Evolutionary conservation across 2,329 filamentous ascomycete species (phyloP), one percentile per base, ranked within the genome.

Genomic region (Colletotrichum spaethianum): DNA sequence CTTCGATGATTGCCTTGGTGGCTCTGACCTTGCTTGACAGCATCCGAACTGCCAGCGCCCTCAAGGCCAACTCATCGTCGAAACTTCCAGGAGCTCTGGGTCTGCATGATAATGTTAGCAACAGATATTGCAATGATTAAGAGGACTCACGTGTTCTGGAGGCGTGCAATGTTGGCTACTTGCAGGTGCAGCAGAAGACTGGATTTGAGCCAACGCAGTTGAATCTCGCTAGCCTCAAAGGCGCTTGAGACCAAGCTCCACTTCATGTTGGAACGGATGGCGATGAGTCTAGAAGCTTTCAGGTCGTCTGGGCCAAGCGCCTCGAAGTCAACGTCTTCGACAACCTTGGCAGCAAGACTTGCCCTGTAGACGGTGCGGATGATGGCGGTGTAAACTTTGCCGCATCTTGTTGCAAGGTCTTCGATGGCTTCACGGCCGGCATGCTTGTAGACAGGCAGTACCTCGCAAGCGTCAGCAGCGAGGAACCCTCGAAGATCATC

Each of bases 21-120:
- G 8, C 28, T 36, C 26, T 63, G 59, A 44, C 48, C 53, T 67
- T 52, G 3, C 36, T 20, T 16, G 28, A 26, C 18, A 72, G 38
- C 1, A 72, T 46, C 1, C 69, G 69, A n/a, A 67, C 63, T 1
- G 69, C 69, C 26, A 72, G 46, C n/a, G 65, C 59, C 44, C 69
- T 68, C 16, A 59, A 69, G 26, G 69, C 69, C 1, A 72, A 40
- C 44, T 72, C 69, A n/a, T 69, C 65, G 11, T 72, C 69, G 14
- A 72, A 72, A 12, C 64, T 72, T 7, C 69, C 69, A 11, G 69
- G 69, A 16, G 52, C 46, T 38, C 59, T 68, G 6, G 59, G 31
- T 20, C 69, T 72, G 18, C 2, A 9, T 2, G 7, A 5, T 11
- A 11, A 16, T 8, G 23, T 69, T 18, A 72, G 44, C 1, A 1